Evolutionary conservation across 2,329 filamentous ascomycete species (phyloP).

Genomic region (Monilinia laxa): DNA sequence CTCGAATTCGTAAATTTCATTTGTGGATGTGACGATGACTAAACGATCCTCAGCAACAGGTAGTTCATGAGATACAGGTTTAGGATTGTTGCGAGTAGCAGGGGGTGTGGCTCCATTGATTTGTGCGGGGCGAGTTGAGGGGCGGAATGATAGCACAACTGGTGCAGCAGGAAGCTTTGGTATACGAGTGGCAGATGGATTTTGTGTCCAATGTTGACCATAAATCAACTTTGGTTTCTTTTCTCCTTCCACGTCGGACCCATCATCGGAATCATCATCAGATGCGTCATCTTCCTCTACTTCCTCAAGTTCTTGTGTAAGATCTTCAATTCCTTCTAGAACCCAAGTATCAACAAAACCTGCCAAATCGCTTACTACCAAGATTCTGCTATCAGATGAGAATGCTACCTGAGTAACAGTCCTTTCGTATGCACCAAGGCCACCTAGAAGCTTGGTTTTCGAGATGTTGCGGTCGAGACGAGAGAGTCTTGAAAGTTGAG

Average conservation of each 20-base stretch:
- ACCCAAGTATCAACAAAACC: slow-evolving; percentile 89
- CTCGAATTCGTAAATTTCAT: slow-evolving; percentile 76
- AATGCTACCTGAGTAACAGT: slow-evolving; percentile 74
- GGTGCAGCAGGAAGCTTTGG: slow-evolving; percentile 66
- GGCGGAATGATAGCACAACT: slow-evolving; percentile 66
- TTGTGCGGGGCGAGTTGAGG: slow-evolving; percentile 39
- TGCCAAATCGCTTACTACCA: slow-evolving; percentile 77
- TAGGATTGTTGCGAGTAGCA: slow-evolving; percentile 36
- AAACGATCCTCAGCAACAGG: slow-evolving; percentile 54
- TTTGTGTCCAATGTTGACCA: slow-evolving; percentile 71
- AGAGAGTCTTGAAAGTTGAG: slow-evolving; percentile 48
- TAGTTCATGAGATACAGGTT: slow-evolving; percentile 49
- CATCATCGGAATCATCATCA: slow-evolving; percentile 43
- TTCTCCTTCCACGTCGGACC: slow-evolving; percentile 47
- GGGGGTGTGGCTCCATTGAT: slow-evolving; percentile 46
- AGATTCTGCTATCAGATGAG: slow-evolving; percentile 73
- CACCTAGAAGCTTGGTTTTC: slow-evolving; percentile 59
- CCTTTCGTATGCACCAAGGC: slow-evolving; percentile 73
- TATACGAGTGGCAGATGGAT: slow-evolving; percentile 67
- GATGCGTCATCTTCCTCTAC: slow-evolving; percentile 42
- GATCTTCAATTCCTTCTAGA: slow-evolving; percentile 58
- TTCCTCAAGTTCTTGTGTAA: slow-evolving; percentile 42
- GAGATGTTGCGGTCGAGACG: slow-evolving; percentile 55
- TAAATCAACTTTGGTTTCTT: slow-evolving; percentile 50
- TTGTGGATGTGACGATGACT: slow-evolving; percentile 61